These are phyloP conservation scores for Phytophthora tentaculata DNA, from an alignment of 352 stramenopile genomes.

Conservation along the genomic window DNA sequence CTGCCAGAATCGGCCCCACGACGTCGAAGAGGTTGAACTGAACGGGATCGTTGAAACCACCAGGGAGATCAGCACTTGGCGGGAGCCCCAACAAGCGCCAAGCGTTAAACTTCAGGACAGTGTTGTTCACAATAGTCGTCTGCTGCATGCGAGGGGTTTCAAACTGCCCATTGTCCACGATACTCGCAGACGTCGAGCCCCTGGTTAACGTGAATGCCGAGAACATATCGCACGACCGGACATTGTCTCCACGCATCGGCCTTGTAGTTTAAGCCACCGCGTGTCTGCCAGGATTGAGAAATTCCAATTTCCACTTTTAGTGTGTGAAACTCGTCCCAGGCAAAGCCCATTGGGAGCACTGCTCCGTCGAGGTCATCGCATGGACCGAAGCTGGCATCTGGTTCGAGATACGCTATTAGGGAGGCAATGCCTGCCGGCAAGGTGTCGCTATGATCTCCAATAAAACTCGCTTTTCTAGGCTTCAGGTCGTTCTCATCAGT, in stretches of 20 bases:
- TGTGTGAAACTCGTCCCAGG: not conserved
- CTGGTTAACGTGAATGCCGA: not conserved
- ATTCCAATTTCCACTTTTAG: slow-evolving; percentile 1
- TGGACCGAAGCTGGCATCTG: not conserved
- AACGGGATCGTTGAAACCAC: not conserved
- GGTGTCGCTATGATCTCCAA: not conserved
- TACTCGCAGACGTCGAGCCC: not conserved
- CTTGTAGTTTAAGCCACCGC: not conserved
- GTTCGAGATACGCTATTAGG: not conserved
- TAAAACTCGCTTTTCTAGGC: not conserved
- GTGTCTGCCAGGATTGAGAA: not conserved
- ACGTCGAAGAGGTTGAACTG: not conserved
- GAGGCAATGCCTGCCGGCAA: not conserved
- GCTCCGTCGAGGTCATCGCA: not conserved
- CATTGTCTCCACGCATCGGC: not conserved
- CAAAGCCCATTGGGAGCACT: not conserved
- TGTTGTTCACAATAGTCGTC: not conserved
- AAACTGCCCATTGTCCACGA: not conserved
- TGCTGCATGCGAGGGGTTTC: not conserved
- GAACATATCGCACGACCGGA: not conserved
- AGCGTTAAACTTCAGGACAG: not conserved
- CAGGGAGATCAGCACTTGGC: not conserved
- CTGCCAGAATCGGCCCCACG: not conserved
- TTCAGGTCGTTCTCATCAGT: not conserved
- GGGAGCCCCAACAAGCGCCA: not conserved